phyloP scores from a whole-genome alignment of 495 filamentous ascomycete species.

The Aspergillus leporis region DNA sequence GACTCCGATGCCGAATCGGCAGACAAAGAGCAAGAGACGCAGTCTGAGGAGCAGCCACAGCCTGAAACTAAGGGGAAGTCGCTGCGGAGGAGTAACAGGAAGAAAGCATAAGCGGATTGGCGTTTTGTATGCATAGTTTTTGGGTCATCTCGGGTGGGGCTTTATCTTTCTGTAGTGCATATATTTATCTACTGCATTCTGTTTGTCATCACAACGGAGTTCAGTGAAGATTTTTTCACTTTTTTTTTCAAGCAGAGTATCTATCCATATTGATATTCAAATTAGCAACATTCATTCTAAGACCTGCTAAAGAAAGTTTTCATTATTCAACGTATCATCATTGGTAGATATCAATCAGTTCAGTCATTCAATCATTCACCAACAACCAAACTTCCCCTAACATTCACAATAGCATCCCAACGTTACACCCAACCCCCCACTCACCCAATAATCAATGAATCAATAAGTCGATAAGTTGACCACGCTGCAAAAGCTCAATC shows the following conservation, averaged over 20 bases:
- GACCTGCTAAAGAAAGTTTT: neutral
- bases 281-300: neutral
- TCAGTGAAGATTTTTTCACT: too few relatives aligned
- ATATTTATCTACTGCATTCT: neutral
- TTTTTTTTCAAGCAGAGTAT: neutral
- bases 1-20: constrained; percentile 14
- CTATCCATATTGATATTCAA: neutral
- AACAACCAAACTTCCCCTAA: too few relatives aligned
- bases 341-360: neutral
- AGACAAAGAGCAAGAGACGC: neutral
- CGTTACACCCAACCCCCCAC: neutral
- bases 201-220: neutral
- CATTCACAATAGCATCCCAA: neutral
- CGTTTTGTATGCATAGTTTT: constrained; percentile 1
- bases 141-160: neutral
- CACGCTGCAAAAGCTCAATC: constrained; percentile 15
- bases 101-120: constrained; percentile 12
- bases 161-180: neutral
- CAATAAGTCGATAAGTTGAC: neutral
- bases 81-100: constrained; percentile 20
- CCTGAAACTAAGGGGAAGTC: neutral
- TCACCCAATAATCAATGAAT: neutral
- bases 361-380: neutral
- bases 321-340: neutral
- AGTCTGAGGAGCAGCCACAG: constrained; percentile 9